Evolutionary conservation across 2,329 filamentous ascomycete species (phyloP).

Genomic region (Seiridium unicorne): DNA sequence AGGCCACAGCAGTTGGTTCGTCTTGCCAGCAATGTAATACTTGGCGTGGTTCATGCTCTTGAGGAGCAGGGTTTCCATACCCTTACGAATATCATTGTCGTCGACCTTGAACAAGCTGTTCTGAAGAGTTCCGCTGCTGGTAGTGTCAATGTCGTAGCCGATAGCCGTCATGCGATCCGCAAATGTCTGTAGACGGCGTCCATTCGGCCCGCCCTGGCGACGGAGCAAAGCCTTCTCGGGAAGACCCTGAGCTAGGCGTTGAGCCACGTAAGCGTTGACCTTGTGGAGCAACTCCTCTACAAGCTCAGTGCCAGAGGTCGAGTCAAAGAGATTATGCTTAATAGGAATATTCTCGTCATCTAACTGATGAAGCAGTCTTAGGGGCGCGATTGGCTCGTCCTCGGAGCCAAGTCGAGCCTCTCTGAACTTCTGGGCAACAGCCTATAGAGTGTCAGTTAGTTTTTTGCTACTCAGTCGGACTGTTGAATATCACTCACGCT

Average conservation of each 20-base stretch:
- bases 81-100: constrained; percentile 86
- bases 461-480: neutral
- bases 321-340: constrained; percentile 94
- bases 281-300: constrained; percentile 95
- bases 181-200: constrained; percentile 85
- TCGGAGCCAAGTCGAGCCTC: constrained; percentile 82
- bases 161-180: constrained; percentile 90
- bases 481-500: constrained; percentile 49
- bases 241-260: constrained; percentile 74
- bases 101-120: constrained; percentile 94
- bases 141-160: constrained; percentile 84
- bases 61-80: constrained; percentile 92
- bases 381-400: constrained; percentile 74
- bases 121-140: constrained; percentile 86
- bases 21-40: constrained; percentile 85
- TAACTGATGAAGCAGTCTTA: constrained; percentile 87
- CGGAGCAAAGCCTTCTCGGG: constrained; percentile 93
- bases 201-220: constrained; percentile 80
- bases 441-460: constrained; percentile 38
- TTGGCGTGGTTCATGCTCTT: constrained; percentile 97
- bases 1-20: constrained; percentile 71
- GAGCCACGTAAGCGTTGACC: constrained; percentile 84
- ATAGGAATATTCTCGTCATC: constrained; percentile 98
- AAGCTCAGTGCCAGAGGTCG: constrained; percentile 82
- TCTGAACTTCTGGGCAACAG: constrained; percentile 85